Evolutionary conservation across 2,329 filamentous ascomycete species (phyloP), one percentile per base, ranked within the genome.

Genomic region (Acephala macrosclerotiorum): DNA sequence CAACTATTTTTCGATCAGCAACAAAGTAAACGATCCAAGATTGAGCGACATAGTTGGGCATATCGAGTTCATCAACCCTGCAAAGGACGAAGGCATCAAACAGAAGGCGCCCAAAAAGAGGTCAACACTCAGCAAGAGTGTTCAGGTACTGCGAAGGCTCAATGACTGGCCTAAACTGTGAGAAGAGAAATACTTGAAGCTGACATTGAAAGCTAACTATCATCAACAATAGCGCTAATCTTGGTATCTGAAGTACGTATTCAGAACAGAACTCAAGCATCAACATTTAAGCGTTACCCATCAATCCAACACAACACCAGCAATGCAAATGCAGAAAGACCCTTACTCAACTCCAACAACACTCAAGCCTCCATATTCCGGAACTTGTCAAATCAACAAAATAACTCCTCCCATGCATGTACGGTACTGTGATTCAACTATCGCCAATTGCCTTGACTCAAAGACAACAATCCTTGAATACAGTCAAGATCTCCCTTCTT

Each of bases 391-490:
- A 20, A 60, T 51, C n/a, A 63, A 14, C 47, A 58, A 64, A 47
- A 61, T 35, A 49, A 58, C 36, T 33, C 56, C 33, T 26, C 14
- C 38, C 36, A 42, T 14, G 55, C 63, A 33, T 12, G 16, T 25
- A 35, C 38, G 40, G 7, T n/a, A 25, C 25, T 29, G 53, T 22
- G 3, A 35, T 26, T 25, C 4, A 20, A 20, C 55, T 70, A 77
- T 61, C 88, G 86, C 94, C 94, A 97, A 75, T 93, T 93, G n/a
- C 94, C 95, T 79, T 97, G 92, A 74, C 93, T 96, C 55, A 98
- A 83, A 59, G 92, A 95, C 68, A 97, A 78, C 69, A 98, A 80
- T n/a, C 93, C 93, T 62, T 95, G 93, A 56, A 97, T 90, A 75
- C 93, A 96, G 76, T 96, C 93, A 77, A 97, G 84, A 75, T 97